These are phyloP conservation scores for Cyphellophora attinorum DNA, from an alignment of 2,329 filamentous ascomycete genomes.

Conservation along the genomic window DNA sequence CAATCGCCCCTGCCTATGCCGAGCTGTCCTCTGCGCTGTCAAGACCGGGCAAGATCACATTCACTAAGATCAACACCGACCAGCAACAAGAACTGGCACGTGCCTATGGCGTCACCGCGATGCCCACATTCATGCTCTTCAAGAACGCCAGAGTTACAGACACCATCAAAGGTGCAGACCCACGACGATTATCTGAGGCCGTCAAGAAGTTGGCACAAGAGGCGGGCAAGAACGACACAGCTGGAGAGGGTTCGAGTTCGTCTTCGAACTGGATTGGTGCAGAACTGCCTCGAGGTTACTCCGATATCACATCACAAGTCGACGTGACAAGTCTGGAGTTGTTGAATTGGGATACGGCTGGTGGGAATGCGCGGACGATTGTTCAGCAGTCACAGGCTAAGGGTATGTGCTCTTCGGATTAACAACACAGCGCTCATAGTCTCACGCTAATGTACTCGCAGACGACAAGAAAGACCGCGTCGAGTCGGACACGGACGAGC, in stretches of 20 bases:
- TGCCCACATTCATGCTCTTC: constrained; percentile 90
- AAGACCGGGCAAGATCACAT: constrained; percentile 63
- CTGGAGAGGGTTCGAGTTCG: constrained; percentile 31
- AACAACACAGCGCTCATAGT: too few species aligned
- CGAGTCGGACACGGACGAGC: constrained; percentile 93
- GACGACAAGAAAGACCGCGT: constrained; percentile 66
- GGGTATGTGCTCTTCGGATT: constrained; percentile 33
- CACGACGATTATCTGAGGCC: constrained; percentile 57
- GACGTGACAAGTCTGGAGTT: constrained; percentile 75
- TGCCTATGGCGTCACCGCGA: constrained; percentile 64
- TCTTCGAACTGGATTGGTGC: constrained; percentile 61
- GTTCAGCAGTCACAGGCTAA: constrained; percentile 60
- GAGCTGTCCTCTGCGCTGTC: constrained; percentile 63
- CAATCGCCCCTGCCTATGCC: constrained; percentile 75
- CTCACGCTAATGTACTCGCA: constrained; percentile 30
- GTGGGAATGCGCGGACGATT: constrained; percentile 62
- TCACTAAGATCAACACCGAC: constrained; percentile 81
- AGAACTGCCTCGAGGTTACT: constrained; percentile 67
- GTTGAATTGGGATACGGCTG: constrained; percentile 72
- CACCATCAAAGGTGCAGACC: constrained; percentile 66
- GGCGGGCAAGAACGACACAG: constrained; percentile 37
- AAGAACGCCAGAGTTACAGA: constrained; percentile 59
- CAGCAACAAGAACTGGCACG: constrained; percentile 62
- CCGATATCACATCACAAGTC: constrained; percentile 71
- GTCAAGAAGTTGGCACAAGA: constrained; percentile 63